Base-by-base conservation (phyloP, 2,329 filamentous ascomycete genomes). In the Pezicula rhizophila region DNA sequence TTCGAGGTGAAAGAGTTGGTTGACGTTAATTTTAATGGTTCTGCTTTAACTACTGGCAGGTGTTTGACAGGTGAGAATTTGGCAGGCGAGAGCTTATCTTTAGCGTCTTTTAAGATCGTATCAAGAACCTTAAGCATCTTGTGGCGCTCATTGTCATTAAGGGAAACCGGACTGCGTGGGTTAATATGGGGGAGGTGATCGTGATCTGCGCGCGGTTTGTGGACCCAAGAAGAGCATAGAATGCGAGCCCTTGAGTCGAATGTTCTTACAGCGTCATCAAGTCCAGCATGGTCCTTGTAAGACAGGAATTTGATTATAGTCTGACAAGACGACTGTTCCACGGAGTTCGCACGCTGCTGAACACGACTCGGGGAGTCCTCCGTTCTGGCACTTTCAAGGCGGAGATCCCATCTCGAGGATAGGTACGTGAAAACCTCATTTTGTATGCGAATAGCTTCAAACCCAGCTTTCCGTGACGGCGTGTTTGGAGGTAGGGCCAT, bases 171-270 rank as follows among this genome's bases (percentile, higher is more conserved):
- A 5, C 28, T 39, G 12, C 46, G 14, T 10, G 45, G 44, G 6
- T 43, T 46, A 5, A 18, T 7, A 23, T 35, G 23, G 18, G 53
- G 52, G n/a, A 56, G 20, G 12, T 52, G 34, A 45, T 47, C 50
- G 5, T 41, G 31, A 1, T 56, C 53, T 14, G 40, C 53, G 10
- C 47, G 48, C 3, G 49, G 50, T 26, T 56, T 53, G 12, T 23
- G 10, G 10, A 50, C 39, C 53, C 54, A 55, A 5, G 44, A 42
- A n/a, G 26, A 41, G 11, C 39, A 49, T n/a, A 46, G 11, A 0
- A 7, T 14, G 10, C 33, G 10, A 2, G 51, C 53, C 33, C 31
- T 8, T 17, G 31, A 17, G n/a, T 34, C 23, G 25, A 53, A 56
- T 8, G 34, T 12, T 20, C 23, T 42, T 8, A 49, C 11, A 15